A percentile compares a stretch with the other conserved stretches of the same genome.
These are phyloP conservation scores for Exophiala spinifera DNA, from an alignment of 2,329 filamentous ascomycete genomes.

Conservation along the genomic window DNA sequence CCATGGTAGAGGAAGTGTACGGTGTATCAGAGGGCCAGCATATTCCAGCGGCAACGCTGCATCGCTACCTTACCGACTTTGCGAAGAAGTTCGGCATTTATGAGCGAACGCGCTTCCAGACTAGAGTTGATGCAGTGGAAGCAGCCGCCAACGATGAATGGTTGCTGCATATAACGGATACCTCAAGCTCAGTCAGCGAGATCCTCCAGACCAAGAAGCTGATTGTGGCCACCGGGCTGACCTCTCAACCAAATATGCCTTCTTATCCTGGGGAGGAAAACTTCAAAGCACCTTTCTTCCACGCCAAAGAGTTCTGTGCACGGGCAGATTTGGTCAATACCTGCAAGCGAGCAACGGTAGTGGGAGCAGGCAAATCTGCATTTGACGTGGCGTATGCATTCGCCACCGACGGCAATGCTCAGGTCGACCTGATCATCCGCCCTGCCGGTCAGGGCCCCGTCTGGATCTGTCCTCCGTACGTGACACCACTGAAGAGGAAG, in stretches of 20 bases:
- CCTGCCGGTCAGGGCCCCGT: conserved; percentile 55
- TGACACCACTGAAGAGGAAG: conserved; percentile 63
- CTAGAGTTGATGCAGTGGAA: conserved; percentile 49
- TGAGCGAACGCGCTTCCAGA: conserved; percentile 49
- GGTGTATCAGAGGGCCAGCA: conserved; percentile 51
- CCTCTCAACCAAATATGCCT: conserved; percentile 56
- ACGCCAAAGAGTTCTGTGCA: conserved; percentile 52
- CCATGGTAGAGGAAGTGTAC: conserved; percentile 58
- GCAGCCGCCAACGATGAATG: conserved; percentile 41
- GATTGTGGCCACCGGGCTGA: conserved; percentile 60
- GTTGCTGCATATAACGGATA: conserved; percentile 28
- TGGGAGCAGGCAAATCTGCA: conserved; percentile 61
- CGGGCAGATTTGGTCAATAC: conserved; percentile 35
- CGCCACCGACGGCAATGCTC: conserved; percentile 47
- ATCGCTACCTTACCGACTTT: conserved; percentile 57
- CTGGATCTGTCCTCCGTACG: conserved; percentile 58
- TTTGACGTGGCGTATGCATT: conserved; percentile 62
- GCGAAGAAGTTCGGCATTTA: conserved; percentile 52
- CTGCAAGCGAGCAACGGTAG: conserved; percentile 47
- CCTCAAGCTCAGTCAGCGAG: conserved; percentile 17
- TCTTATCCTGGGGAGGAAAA: conserved; percentile 46
- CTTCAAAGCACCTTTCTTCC: conserved; percentile 55
- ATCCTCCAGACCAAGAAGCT: conserved; percentile 45
- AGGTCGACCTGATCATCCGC: conserved; percentile 58
- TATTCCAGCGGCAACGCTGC: conserved; percentile 55